Percentiles rank a stretch among this genome's conserved stretches.
Evolutionary conservation across 805 yeast genomes (phyloP).

Genomic region (Brettanomyces sp.): DNA sequence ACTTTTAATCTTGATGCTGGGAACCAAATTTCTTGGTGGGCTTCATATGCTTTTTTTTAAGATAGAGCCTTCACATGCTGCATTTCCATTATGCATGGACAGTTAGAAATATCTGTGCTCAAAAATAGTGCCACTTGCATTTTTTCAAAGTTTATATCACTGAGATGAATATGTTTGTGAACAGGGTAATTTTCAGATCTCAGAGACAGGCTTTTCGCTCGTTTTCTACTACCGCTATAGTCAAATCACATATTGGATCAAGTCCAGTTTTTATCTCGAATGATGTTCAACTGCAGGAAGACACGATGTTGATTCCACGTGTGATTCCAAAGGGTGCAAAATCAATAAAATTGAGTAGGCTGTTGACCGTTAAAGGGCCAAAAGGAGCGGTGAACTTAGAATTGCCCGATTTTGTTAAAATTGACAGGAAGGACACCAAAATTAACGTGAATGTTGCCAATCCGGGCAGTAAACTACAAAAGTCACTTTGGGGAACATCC

Average conservation of each 20-base stretch:
- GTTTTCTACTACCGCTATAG: slow-evolving; percentile 24
- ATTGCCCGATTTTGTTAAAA: slow-evolving; percentile 62
- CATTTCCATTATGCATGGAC: too few species aligned
- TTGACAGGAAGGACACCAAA: slow-evolving; percentile 30
- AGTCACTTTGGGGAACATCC: slow-evolving; percentile 92
- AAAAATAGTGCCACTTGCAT: too few species aligned
- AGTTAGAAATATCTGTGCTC: too few species aligned
- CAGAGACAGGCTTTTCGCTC: slow-evolving; percentile 11
- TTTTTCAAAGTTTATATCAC: too few species aligned
- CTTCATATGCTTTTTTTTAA: too few species aligned
- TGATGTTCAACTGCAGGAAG: slow-evolving; percentile 43
- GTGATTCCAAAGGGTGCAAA: slow-evolving; percentile 60
- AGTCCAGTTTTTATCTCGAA: slow-evolving; percentile 62
- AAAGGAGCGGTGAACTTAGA: slow-evolving; percentile 56
- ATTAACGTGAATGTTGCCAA: slow-evolving; percentile 41
- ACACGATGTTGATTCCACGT: slow-evolving; percentile 45
- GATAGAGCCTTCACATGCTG: too few species aligned
- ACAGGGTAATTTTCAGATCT: too few species aligned
- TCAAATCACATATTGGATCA: slow-evolving; percentile 67
- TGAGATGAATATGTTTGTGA: too few species aligned
- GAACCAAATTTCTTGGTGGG: too few species aligned
- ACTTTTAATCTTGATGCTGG: too few species aligned
- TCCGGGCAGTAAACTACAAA: slow-evolving; percentile 58
- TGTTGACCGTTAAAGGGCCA: slow-evolving; percentile 65
- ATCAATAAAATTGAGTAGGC: slow-evolving; percentile 46